Conservation (phyloP, 345 rosid genomes). For the Odontarrhena argentea region DNA sequence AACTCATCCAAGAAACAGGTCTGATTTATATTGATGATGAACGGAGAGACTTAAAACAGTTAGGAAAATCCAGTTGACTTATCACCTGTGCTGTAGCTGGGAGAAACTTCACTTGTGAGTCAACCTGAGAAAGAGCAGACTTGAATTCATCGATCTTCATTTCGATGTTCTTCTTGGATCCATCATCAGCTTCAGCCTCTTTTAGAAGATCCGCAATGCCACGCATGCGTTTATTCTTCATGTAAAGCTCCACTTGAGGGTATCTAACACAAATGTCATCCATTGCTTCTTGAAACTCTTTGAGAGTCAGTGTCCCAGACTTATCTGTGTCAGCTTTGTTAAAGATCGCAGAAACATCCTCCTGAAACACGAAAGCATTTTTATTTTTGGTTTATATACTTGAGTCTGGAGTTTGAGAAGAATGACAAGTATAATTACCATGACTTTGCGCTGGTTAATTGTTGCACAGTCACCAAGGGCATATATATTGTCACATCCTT, state of each 20-base stretch:
- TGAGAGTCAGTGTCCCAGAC: constrained; percentile 79
- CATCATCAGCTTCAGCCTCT: constrained; percentile 65
- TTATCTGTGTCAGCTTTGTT: constrained; percentile 90
- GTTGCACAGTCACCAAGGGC: constrained; percentile 99
- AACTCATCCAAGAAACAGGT: not conserved
- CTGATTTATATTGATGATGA: not conserved
- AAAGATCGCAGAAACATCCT: constrained; percentile 75
- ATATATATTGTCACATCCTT: constrained; percentile 64
- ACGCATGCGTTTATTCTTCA: constrained; percentile 71
- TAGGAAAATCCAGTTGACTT: not conserved
- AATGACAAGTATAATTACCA: constrained; percentile 51
- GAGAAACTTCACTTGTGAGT: constrained; percentile 84
- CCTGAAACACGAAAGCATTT: constrained; percentile 47
- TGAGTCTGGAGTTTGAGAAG: not conserved
- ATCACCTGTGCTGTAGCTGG: constrained; percentile 97
- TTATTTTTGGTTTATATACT: not conserved
- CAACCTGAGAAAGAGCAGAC: constrained; percentile 78
- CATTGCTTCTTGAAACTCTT: constrained; percentile 79
- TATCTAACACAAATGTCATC: constrained; percentile 80
- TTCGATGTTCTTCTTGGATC: constrained; percentile 61
- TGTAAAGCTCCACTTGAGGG: constrained; percentile 87
- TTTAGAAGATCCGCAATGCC: constrained; percentile 68
- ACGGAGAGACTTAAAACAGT: not conserved
- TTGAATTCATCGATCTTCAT: constrained; percentile 83
- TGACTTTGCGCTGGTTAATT: constrained; percentile 92